Percentiles rank a stretch among this genome's conserved stretches.
Evolutionary conservation across 2,329 filamentous ascomycete species (phyloP).

Genomic region (Nigrospora osmanthi): DNA sequence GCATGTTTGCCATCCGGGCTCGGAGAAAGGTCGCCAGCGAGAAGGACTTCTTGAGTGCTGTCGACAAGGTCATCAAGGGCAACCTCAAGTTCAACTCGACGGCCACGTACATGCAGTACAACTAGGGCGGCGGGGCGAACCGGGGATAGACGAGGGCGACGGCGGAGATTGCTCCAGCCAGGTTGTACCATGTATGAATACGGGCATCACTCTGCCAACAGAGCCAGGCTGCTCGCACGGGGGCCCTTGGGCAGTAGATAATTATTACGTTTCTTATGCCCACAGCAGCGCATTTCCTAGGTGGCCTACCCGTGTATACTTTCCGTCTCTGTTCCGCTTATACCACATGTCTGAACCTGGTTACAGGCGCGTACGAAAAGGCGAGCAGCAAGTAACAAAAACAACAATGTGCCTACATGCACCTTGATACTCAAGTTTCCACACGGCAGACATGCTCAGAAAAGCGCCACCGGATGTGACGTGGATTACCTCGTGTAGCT

Average conservation of each 20-base stretch:
- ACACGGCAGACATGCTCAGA: too few relatives aligned
- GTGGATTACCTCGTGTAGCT: too few relatives aligned
- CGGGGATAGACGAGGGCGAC: background rate
- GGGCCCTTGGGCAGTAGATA: too few relatives aligned
- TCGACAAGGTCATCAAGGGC: conserved; percentile 99
- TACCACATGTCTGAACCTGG: too few relatives aligned
- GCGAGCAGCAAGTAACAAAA: too few relatives aligned
- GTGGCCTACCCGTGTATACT: too few relatives aligned
- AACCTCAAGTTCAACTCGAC: conserved; percentile 99
- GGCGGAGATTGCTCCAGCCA: background rate
- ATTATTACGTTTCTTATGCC: background rate
- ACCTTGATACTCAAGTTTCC: too few relatives aligned
- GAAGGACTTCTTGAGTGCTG: conserved; percentile 96
- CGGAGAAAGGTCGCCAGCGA: conserved; percentile 95
- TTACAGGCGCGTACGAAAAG: too few relatives aligned
- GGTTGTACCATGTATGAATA: conserved; percentile 8
- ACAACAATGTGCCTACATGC: too few relatives aligned
- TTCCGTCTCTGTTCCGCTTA: too few relatives aligned
- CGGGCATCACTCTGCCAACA: conserved; percentile 3
- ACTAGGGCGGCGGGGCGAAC: conserved; percentile 46
- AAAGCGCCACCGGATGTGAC: too few relatives aligned
- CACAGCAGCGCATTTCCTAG: background rate
- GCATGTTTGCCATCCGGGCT: conserved; percentile 95
- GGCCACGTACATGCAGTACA: conserved; percentile 98
- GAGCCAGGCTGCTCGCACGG: too few relatives aligned